Conservation (phyloP, 208 protist genomes). For the Herpetomonas samuelpessoai region DNA sequence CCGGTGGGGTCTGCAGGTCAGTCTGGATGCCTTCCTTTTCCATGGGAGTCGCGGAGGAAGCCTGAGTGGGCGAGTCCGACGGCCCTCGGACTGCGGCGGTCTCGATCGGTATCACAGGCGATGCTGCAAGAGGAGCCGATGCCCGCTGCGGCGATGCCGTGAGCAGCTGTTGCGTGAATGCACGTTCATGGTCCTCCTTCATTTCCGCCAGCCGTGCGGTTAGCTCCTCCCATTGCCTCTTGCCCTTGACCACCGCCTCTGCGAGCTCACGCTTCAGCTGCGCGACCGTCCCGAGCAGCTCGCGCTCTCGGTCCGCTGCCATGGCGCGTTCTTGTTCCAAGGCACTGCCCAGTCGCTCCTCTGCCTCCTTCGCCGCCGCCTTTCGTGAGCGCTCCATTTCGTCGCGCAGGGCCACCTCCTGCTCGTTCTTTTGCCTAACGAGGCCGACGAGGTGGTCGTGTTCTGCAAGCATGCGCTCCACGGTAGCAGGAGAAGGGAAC, state of each 20-base stretch:
- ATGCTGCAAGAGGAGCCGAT: no score
- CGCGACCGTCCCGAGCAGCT: constrained; percentile 3
- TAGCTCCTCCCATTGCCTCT: constrained; percentile 10
- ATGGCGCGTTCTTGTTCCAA: constrained; percentile 20
- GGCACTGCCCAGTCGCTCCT: constrained; percentile 11
- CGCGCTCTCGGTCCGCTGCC: constrained; percentile 22
- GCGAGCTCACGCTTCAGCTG: constrained; percentile 17
- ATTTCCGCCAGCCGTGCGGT: constrained; percentile 4
- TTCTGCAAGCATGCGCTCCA: constrained; percentile 35
- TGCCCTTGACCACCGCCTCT: constrained; percentile 10
- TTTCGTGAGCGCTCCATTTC: constrained; percentile 28
- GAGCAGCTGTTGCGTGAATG: constrained; percentile 18
- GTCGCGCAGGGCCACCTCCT: constrained; percentile 25
- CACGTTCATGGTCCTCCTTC: constrained; percentile 19
- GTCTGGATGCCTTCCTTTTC: no score
- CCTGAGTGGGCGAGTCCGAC: no score
- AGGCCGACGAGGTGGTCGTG: constrained; percentile 48
- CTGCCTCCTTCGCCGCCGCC: constrained; percentile 13
- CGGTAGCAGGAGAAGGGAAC: constrained; percentile 25
- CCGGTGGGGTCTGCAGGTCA: no score
- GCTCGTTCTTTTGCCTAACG: constrained; percentile 41
- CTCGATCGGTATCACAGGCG: no score
- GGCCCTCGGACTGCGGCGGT: no score
- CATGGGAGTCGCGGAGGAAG: no score
- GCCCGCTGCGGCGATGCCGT: constrained; percentile 14